Base-by-base conservation (phyloP, 2,329 filamentous ascomycete genomes). In the Aspergillus clavatus region DNA sequence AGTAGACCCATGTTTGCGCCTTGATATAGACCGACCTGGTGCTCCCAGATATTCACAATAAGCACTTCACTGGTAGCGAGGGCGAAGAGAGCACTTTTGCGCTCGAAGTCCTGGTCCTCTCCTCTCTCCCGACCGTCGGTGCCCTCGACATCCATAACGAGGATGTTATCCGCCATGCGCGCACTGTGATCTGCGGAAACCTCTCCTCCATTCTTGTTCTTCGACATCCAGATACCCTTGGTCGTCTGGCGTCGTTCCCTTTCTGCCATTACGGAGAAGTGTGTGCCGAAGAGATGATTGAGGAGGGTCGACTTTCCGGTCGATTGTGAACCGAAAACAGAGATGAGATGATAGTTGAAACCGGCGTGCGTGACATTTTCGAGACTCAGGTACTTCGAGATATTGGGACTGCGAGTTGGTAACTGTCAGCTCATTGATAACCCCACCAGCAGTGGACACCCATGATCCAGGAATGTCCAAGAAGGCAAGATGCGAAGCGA, bases 261-360 rank as follows among this genome's bases (percentile, higher is more conserved):
- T 77, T 98, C 93, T 59, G 89, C 88, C 93, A 98, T 98, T 65
- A 98, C 91, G 57, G 89, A 91, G 73, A 98, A 98, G 46, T 90
- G 80, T 56, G 93, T 98, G 52, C 89, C 88, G 67, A 98, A 98
- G 46, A 98, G 83, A 70, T 91, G 79, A 74, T 98, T 98, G 54
- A 98, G 82, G 37, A 98, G 79, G 5, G 93, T 98, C 37, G 93
- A 97, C 74, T 98, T 98, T 58, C 93, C 93, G 27, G 93, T 98
- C 18, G 93, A 97, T 76, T 98, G 93, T 46, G 91, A 97, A 35
- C 93, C 93, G 69, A 98, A 98, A 62, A 98, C 93, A 61, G 91
- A 96, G 66, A 98, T 96, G 64, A 98, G 82, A 71, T 98, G 93
- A 73, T 98, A 98, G 74, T 97, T 95, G 81, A 98, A 98, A 63